A percentile compares a stretch with the other conserved stretches of the same genome.
phyloP scores from a whole-genome alignment of 345 rosid genomes.

The Euclidium syriacum region DNA sequence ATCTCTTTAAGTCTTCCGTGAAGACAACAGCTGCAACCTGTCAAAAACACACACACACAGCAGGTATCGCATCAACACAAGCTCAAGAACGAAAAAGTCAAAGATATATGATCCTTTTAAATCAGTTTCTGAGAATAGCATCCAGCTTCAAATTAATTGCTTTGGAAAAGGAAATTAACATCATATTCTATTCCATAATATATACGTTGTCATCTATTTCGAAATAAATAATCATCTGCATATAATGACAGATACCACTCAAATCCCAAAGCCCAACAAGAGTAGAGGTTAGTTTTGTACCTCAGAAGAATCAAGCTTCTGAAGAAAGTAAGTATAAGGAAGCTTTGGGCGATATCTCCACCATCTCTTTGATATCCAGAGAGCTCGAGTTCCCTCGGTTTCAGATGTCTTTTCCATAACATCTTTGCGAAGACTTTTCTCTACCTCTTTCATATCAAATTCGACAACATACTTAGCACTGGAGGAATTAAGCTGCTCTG shows the following conservation, averaged over 20 bases:
- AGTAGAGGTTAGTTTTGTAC: slow-evolving; percentile 30
- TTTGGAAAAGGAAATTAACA: neutral
- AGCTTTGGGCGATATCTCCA: slow-evolving; percentile 94
- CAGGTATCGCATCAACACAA: slow-evolving; percentile 9
- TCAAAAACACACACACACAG: slow-evolving; percentile 5
- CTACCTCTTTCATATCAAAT: slow-evolving; percentile 96
- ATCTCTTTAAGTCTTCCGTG: slow-evolving; percentile 85
- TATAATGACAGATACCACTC: neutral
- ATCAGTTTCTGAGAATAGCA: too few relatives aligned
- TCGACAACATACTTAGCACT: slow-evolving; percentile 80
- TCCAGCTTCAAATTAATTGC: neutral
- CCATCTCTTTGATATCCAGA: slow-evolving; percentile 98
- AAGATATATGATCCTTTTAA: neutral
- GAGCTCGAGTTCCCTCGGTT: slow-evolving; percentile 66
- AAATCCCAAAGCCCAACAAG: neutral
- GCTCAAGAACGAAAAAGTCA: neutral
- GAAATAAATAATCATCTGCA: neutral
- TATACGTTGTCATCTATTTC: neutral
- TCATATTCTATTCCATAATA: neutral
- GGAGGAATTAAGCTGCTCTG: slow-evolving; percentile 56
- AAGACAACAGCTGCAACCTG: slow-evolving; percentile 95
- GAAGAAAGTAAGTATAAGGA: slow-evolving; percentile 88
- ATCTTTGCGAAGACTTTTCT: slow-evolving; percentile 86
- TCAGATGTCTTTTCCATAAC: slow-evolving; percentile 54
- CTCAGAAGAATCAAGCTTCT: slow-evolving; percentile 88